Base-by-base conservation (phyloP, 2,329 filamentous ascomycete species). In the Talaromyces amestolkiae region DNA sequence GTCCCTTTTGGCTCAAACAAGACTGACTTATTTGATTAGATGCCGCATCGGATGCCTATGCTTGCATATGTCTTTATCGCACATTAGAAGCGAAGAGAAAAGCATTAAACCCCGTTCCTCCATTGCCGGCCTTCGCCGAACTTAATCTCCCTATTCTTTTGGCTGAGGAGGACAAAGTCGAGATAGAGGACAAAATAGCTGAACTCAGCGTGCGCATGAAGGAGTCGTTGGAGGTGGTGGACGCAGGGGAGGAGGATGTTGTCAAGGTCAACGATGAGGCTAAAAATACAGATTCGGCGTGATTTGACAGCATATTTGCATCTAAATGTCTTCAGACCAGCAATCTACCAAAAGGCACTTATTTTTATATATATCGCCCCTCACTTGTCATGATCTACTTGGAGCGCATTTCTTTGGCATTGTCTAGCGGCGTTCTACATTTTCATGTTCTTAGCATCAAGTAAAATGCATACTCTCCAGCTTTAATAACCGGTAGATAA, bases 41-140 rank as follows among this genome's bases (percentile, higher is more conserved):
- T 76, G 88, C 91, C 10, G 92, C 92, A 13, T 89, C 91, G 0
- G 92, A 96, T 75, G 90, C 92, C 0, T 97, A 97, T 74, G 92
- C 91, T 66, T 86, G 88, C 51, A 78, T 90, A 11, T 89, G 91
- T 64, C 80, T 97, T 1, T 96, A 87, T 72, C 82, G 91, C 66
- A 83, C 85, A 0, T 80, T 97, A 53, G 89, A 97, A 65, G 79
- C 85, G 59, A 86, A 90, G 71, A 84, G 93, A 17, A 82, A 86
- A 70, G 79, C 81, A 7, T 80, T 97, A 67, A 77, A 86, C 13
- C 92, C 92, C 1, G 84, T 80, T 2, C 93, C 93, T 5, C 90
- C 91, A 3, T 81, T 86, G 7, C 92, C 93, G 0, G 82, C 84
- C 17, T 84, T 87, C 70, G 88, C 86, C 3, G 93, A 96, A 72